Evolutionary conservation across 345 rosid species (phyloP), one percentile per base, ranked within the genome.

Genomic region (Eucalyptus melliodora): DNA sequence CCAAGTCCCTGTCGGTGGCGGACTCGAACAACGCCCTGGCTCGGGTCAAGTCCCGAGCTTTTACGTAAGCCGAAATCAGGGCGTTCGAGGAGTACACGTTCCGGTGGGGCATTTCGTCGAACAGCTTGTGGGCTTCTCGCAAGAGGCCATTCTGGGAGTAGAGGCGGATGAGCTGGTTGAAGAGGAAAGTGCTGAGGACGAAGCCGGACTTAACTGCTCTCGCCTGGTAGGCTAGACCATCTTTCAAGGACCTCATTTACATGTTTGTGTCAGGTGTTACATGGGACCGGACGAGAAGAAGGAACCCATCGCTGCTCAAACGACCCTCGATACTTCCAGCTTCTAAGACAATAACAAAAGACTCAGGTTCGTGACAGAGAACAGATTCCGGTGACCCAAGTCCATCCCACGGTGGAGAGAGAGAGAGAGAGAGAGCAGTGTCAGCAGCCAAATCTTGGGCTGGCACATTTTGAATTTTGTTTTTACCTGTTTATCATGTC

Each of bases 1-100:
- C 96, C 88, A 93, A 90, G 91, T 96, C 99, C 87, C 92, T 93
- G 17, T 90, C 65, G 13, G 88, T 81, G 27, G 94, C 95, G 16
- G 56, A 86, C 67, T 94, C 95, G 88, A 97, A 97, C 56, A 97
- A 69, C 4, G 88, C 89, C 59, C 90, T 92, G 7, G 97, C 98
- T 87, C 80, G 88, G 16, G 90, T 87, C 80, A 96, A 88, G 91
- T 97, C 85, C 3, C 89, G 92, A 87, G 90, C 91, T 88, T 94
- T 96, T 69, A 95, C 90, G 87, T 92, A 90, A 62, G 97, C 94
- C 9, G 96, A 94, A 88, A 97, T 96, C 30, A 97, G 92, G 0
- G 96, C 88, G 89, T 96, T 97, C 97, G 96, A 97, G 17, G 97
- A 92, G 92, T 92, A 94, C 50, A 93, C 93, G 82, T 96, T 96